Conservation (phyloP, 345 rosid genomes). For the Rhizophora apiculata region DNA sequence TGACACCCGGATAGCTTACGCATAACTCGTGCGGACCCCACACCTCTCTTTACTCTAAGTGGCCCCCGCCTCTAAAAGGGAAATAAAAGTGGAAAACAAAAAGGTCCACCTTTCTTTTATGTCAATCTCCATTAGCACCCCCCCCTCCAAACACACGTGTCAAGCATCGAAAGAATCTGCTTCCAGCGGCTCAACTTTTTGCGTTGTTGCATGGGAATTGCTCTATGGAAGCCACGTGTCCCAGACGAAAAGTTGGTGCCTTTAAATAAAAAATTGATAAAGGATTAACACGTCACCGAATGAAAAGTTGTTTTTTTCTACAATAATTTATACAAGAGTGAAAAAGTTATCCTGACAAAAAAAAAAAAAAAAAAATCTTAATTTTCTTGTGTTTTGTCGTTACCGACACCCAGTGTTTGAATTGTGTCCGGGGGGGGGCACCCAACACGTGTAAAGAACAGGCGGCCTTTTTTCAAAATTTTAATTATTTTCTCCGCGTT, state of each 20-base stretch:
- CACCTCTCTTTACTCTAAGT: not conserved
- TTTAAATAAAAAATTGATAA: not conserved
- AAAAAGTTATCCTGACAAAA: too few relatives aligned
- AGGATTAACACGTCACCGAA: too few relatives aligned
- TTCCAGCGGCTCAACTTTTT: conserved; percentile 27
- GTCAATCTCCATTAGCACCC: not conserved
- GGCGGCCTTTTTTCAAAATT: too few relatives aligned
- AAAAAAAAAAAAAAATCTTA: too few relatives aligned
- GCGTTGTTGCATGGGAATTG: not conserved
- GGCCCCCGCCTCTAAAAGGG: too few relatives aligned
- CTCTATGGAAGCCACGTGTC: conserved; percentile 11
- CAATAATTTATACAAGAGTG: too few relatives aligned
- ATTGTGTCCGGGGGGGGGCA: too few relatives aligned
- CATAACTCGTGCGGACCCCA: not conserved
- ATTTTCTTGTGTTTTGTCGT: too few relatives aligned
- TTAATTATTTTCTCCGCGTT: too few relatives aligned
- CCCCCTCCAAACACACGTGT: conserved; percentile 11
- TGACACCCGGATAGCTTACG: not conserved
- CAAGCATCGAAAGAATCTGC: conserved; percentile 19
- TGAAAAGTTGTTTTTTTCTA: too few relatives aligned
- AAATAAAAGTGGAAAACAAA: not conserved
- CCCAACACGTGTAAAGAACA: too few relatives aligned
- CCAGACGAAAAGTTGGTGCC: not conserved
- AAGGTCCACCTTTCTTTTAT: not conserved
- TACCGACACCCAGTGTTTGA: too few relatives aligned